Evolutionary conservation across 2,329 filamentous ascomycete species (phyloP), one percentile per base, ranked within the genome.

Genomic region (Huntiella bhutanensis): DNA sequence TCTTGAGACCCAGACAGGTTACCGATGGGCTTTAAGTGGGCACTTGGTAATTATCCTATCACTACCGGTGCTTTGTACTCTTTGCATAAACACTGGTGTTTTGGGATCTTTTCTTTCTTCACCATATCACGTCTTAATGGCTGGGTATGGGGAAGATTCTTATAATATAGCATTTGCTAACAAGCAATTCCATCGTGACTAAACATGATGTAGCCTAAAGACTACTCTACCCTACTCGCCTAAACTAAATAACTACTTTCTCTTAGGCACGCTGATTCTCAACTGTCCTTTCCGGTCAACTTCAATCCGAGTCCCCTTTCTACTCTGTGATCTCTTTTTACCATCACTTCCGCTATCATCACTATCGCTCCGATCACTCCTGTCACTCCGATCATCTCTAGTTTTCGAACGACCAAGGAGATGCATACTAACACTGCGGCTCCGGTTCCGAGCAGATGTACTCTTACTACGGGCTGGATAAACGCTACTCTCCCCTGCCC

Each of bases 221-320:
- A 13, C 12, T 33, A 32, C 22, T n/a, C 19, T 33, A 28, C 12
- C 11, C 11, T 33, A 12, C n/a, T 15, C 6, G 8, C 32, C 15
- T 34, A 13, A 28, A 7, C 22, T 4, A 36, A 7, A 15, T 6
- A 19, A 40, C 12, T 15, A 40, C 40, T 39, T 48, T 17, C 38
- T 32, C 66, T 77, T 76, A 58, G 81, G 82, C 63, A 83, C 73
- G 67, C 81, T 82, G 66, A 87, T 77, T 69, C 78, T 75, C 76
- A 91, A 78, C 82, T 80, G 91, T 92, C 87, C 86, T 86, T 83
- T 91, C 70, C 80, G 80, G 66, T 95, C 85, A 69, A 82, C 85
- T 65, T 85, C 82, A 56, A 94, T 76, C 55, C 80, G 70, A 52
- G 82, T 67, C 46, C 73, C 73, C 58, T 65, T 70, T 56, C 64